Evolutionary conservation across 257 asterid species (phyloP).

Genomic region (Ilex aquifolium): DNA sequence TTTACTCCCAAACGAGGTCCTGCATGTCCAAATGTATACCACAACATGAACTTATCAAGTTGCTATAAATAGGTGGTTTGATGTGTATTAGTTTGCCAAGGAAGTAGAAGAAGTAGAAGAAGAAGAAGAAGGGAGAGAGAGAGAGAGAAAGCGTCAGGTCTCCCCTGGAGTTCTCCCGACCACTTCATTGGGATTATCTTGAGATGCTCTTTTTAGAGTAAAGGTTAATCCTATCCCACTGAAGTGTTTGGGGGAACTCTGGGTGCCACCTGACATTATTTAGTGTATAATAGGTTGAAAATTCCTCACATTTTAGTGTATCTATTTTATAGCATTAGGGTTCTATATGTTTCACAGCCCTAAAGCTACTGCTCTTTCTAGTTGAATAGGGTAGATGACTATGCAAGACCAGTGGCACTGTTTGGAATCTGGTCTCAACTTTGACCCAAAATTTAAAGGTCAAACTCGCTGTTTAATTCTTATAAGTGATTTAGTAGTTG

Average conservation of each 20-base stretch:
- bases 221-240: conserved; percentile 9
- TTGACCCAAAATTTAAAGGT: too few species aligned
- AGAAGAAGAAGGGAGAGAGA: not conserved
- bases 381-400: too few species aligned
- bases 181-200: conserved; percentile 30
- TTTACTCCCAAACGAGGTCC: conserved; percentile 10
- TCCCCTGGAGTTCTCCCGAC: conserved; percentile 42
- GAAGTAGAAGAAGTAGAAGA: not conserved
- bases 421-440: too few species aligned
- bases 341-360: too few species aligned
- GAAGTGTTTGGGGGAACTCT: conserved; percentile 86
- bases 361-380: too few species aligned
- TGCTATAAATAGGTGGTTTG: conserved; percentile 6
- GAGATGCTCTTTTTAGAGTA: not conserved
- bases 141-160: conserved; percentile 18
- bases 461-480: too few species aligned
- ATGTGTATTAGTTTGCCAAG: not conserved
- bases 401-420: too few species aligned
- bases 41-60: too few species aligned
- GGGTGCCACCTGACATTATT: conserved; percentile 27
- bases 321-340: too few species aligned
- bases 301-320: not conserved
- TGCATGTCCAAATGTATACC: not conserved
- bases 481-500: too few species aligned
- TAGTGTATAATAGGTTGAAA: not conserved